Base-by-base conservation (phyloP, 352 stramenopile genomes). In the Saprolegnia diclina region DNA sequence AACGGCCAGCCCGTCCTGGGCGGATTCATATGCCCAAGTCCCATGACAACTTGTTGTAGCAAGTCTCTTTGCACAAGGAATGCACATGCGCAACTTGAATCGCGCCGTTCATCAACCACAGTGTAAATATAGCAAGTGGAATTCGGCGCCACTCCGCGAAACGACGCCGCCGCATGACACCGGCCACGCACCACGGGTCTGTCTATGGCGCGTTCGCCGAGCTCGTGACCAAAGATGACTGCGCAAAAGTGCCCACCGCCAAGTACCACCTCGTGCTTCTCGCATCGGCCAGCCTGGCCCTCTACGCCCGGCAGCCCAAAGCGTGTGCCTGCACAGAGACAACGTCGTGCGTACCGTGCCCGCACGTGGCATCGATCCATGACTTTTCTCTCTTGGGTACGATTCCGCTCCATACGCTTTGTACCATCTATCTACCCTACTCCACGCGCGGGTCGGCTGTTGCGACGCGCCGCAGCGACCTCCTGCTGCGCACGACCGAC, bases 381-480 rank as follows among this genome's bases (percentile, higher is more conserved):
- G 52, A 59, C 11, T 59, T 13, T 24, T 14, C 35, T 14, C 52
- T 59, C 11, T 24, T 59, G 19, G 19, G 11, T 16, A 16, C 11
- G 16, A 16, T 59, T 59, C 35, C 52, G 35, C 35, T 59, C 11
- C n/a, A 16, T 16, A 19, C 3, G 1, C 11, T 59, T 24, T 40
- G 13, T 7, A 35, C 11, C 11, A 40, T 59, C 35, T 59, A 59
- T n/a, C 19, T 69, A 7, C 63, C 63, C 5, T 69, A 69, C 53
- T 24, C 62, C 21, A 69, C 63, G 14, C 24, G 61, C n/a, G 63
- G 63, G 9, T 29, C 26, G 13, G 46, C 63, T 9, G 29, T 69
- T n/a, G 63, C 63, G 6, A 61, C 63, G 7, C 32, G 63, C 19
- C 48, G 63, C 13, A 69, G 46, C 37, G 63, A 69, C 26, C 29